A percentile compares a stretch with the other conserved stretches of the same genome.
These are phyloP conservation scores for Pseudoturritis turrita DNA, from an alignment of 345 rosid genomes.

Conservation along the genomic window DNA sequence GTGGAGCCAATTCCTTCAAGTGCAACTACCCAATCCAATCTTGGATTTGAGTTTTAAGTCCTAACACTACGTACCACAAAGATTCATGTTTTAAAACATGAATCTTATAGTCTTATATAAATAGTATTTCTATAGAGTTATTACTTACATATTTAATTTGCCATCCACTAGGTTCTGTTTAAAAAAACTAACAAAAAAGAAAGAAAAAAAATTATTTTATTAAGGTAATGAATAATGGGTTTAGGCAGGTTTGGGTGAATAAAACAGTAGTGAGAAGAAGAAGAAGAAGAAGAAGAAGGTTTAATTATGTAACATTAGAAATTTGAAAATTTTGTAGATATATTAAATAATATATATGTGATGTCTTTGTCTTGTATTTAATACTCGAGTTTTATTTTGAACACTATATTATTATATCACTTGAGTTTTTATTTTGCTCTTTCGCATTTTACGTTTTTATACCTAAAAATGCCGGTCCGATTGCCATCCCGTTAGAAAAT, in stretches of 20 bases:
- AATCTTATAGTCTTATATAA: neutral
- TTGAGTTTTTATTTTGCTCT: neutral
- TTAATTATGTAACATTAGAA: neutral
- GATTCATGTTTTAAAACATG: constrained; percentile 15
- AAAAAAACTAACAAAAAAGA: neutral
- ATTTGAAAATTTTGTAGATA: constrained; percentile 17
- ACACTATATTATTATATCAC: neutral
- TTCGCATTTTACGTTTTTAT: neutral
- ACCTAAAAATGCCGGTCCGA: neutral
- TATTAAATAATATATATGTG: neutral
- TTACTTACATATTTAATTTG: neutral
- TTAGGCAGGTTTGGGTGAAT: constrained; percentile 19
- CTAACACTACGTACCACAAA: neutral
- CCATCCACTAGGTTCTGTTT: neutral
- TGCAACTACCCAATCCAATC: constrained; percentile 83
- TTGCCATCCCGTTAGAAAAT: neutral
- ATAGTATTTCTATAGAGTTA: constrained; percentile 21
- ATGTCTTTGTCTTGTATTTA: constrained; percentile 10
- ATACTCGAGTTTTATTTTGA: neutral
- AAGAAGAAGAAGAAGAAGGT: neutral
- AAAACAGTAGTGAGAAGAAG: neutral
- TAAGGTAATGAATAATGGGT: neutral
- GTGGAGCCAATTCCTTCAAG: constrained; percentile 81
- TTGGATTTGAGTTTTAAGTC: constrained; percentile 52
- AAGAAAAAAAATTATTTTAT: neutral